phyloP scores from a whole-genome alignment of 192 early-diverging fungal species.

The Coemansia javaensis region DNA sequence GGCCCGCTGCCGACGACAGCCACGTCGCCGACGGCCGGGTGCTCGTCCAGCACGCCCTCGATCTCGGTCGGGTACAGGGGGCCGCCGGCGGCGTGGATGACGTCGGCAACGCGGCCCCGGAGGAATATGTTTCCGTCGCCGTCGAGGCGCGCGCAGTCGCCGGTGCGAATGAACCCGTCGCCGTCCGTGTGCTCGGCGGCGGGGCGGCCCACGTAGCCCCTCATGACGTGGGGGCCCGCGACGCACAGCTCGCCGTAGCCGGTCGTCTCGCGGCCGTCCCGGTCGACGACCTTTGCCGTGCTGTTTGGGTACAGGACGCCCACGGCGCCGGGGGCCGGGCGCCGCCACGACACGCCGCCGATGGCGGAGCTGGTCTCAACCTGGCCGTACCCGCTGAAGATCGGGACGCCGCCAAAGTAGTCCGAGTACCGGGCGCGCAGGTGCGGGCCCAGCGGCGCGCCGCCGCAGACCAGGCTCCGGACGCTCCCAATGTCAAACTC shows the following conservation, averaged over 20 bases:
- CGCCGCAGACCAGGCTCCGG: conserved; percentile 24
- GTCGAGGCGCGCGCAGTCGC: conserved; percentile 67
- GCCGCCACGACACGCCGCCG: conserved; percentile 8
- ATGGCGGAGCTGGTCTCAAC: conserved; percentile 24
- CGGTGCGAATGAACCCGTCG: conserved; percentile 76
- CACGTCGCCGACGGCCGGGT: conserved; percentile 60
- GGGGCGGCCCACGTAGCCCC: conserved; percentile 65
- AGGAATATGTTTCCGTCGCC: conserved; percentile 58
- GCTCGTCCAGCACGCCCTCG: conserved; percentile 61
- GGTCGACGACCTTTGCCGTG: conserved; percentile 28
- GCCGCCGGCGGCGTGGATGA: conserved; percentile 76
- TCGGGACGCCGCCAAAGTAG: conserved; percentile 13
- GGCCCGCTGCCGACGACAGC: conserved; percentile 53
- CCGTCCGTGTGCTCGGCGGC: conserved; percentile 45
- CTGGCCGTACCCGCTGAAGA: conserved; percentile 27
- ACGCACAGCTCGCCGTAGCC: conserved; percentile 77
- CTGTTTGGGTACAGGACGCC: conserved; percentile 37
- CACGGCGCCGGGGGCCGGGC: conserved; percentile 10
- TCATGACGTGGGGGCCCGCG: conserved; percentile 77
- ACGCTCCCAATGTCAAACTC: conserved; percentile 17
- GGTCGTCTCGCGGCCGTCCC: conserved; percentile 57
- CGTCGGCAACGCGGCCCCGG: conserved; percentile 70
- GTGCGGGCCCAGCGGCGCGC: conserved; percentile 16
- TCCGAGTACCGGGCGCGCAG: conserved; percentile 5
- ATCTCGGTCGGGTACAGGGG: conserved; percentile 75